Evolutionary conservation across 2,329 filamentous ascomycete genomes (phyloP), one percentile per base, ranked within the genome.

Genomic region (Penicillium olsonii): DNA sequence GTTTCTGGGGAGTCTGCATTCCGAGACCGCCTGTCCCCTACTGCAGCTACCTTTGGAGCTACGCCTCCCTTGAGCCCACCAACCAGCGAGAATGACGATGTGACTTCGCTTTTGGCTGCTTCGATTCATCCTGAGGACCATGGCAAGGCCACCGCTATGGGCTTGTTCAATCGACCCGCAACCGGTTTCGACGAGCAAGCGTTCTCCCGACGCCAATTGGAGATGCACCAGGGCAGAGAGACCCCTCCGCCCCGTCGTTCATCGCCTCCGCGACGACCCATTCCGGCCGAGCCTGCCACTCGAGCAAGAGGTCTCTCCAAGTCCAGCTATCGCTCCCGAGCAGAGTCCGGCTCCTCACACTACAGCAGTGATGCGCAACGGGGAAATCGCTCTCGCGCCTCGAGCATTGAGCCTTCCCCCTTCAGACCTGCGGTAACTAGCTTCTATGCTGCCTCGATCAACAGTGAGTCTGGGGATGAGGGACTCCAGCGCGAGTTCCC

Each of bases 101-200:
- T 78, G 14, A 72, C 80, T 1, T 68, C 80, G 1, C 77, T 95
- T 5, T 76, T 94, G 12, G 71, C 73, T 12, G 77, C 78, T 35
- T 80, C 85, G 8, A 80, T 94, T 11, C 84, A 89, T 52, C 86
- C 88, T 0, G 84, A 85, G 54, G 92, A 96, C 59, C 78, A 83
- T 39, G 90, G 88, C 43, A 95, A 94, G 66, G 88, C 89, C 5
- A 95, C 90, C 0, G 87, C 89, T 1, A 76, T 85, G 70, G 84
- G 84, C 24, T 75, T 84, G 0, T 87, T 87, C 68, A 87, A 87
- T 56, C 90, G 90, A 64, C 88, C 91, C 1, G 73, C 76, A 2
- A 82, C 87, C 42, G 82, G 84, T 7, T 96, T 94, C 59, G 90
- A 95, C 62, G 92, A 96, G 63, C 84, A 87, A 17, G 88, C 90